Base-by-base conservation (phyloP, 108 stramenopile species). In the Epithemia pelagica region DNA sequence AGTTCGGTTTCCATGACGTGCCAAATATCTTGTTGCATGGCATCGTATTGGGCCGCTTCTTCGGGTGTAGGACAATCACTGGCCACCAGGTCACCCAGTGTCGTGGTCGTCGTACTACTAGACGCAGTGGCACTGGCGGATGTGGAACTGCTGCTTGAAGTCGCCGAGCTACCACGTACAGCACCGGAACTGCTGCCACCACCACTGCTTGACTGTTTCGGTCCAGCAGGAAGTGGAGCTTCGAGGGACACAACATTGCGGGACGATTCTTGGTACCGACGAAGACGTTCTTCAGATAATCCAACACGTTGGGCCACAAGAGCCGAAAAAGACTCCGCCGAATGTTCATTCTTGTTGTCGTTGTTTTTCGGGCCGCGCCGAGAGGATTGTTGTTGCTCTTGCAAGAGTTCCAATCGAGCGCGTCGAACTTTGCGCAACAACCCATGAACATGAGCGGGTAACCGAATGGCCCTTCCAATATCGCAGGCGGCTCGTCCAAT, bases 401-500 rank as follows among this genome's bases (percentile, higher is more conserved):
- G 52, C 54, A 68, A 59, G 62, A 91, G 70, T 28, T 84, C 77
- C 61, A 72, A 74, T 23, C 61, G 69, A 20, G 85, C 78, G 52
- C 78, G 91, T 73, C 84, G 66, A 31, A 90, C 80, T 55, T 83
- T 83, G 25, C 71, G 74, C 8, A 90, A 70, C 69, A 75, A 80
- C 5, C 75, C 71, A 55, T 88, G 83, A 26, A 88, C 83, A 65
- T 91, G 92, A 28, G 83, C 91, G 30, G 96, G 96, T 28, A 97
- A 71, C 26, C 96, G 88, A 66, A 97, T 92, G 0, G 83, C 74
- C 24, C 95, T 77, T 29, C 85, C 84, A 8, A 79, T 78, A 59
- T 95, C 92, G 0, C 84, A 83, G 54, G 96, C 88, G 32, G 88
- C 81, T n/a, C 91, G 82, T 18, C 89, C 57, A 24, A 98, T 87